phyloP scores from a whole-genome alignment of 2,329 filamentous ascomycete genomes.

The Fusarium burgessii region DNA sequence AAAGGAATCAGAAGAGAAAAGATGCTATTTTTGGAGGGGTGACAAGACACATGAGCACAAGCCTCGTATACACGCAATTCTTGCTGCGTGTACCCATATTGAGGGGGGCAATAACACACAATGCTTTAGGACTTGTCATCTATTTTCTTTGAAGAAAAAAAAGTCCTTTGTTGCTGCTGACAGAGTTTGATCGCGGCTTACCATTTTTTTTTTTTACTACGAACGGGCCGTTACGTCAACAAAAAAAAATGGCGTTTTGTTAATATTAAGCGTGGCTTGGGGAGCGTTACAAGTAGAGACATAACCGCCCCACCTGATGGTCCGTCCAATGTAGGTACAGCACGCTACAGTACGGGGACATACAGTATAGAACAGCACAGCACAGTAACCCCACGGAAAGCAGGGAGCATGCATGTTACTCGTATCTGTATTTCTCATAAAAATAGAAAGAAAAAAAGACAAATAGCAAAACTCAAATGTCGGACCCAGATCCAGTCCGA shows the following conservation, averaged over 20 bases:
- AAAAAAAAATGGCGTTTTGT: background rate
- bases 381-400: slow-evolving; percentile 8
- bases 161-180: background rate
- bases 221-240: slow-evolving; percentile 12
- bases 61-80: slow-evolving; percentile 33
- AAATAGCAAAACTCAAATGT: background rate
- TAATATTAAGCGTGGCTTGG: background rate
- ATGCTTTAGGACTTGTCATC: background rate
- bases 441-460: slow-evolving; percentile 12
- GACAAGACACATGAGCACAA: slow-evolving; percentile 9
- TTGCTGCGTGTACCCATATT: slow-evolving; percentile 12
- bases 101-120: background rate
- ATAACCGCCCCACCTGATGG: background rate
- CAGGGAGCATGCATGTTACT: slow-evolving; percentile 9
- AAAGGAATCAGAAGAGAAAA: slow-evolving; percentile 2
- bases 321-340: slow-evolving; percentile 23
- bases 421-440: background rate
- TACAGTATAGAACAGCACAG: slow-evolving; percentile 17
- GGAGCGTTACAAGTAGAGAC: slow-evolving; percentile 23
- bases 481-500: background rate
- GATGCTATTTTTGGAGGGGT: slow-evolving; percentile 33
- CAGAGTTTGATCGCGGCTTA: slow-evolving; percentile 1
- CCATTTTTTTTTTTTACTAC: background rate
- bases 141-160: background rate
- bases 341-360: background rate